Evolutionary conservation across 108 stramenopile species (phyloP).

Genomic region (Cylindrotheca fusiformis): DNA sequence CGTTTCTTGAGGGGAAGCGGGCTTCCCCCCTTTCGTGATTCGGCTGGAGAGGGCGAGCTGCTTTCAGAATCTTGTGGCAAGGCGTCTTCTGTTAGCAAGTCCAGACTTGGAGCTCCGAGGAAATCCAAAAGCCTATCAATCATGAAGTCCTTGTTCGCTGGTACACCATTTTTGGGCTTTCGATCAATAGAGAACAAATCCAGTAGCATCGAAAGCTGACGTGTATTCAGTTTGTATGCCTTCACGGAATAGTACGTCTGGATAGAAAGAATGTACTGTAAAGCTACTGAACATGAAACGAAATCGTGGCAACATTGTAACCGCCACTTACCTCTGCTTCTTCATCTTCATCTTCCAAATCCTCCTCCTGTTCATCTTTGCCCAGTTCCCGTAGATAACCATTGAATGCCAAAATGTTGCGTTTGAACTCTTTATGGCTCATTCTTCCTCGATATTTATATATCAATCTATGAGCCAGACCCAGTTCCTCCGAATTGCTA

Average conservation of each 20-base stretch:
- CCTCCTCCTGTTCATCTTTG: conserved; percentile 24
- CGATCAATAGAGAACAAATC: conserved; percentile 38
- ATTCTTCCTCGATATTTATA: conserved; percentile 11
- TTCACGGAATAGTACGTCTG: conserved; percentile 31
- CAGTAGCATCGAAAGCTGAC: conserved; percentile 31
- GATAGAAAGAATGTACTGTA: not conserved
- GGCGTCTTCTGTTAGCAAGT: conserved; percentile 4
- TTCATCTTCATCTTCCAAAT: conserved; percentile 32
- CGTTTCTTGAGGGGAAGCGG: not conserved
- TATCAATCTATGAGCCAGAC: conserved; percentile 28
- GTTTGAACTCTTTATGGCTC: conserved; percentile 20
- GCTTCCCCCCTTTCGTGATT: not conserved
- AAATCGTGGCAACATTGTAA: too few relatives aligned
- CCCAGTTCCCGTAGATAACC: conserved; percentile 35
- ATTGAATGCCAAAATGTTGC: conserved; percentile 34
- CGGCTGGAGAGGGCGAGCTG: not conserved
- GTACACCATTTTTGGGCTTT: conserved; percentile 12
- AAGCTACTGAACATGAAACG: not conserved
- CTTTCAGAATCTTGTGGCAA: not conserved
- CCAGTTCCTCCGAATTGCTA: conserved; percentile 9
- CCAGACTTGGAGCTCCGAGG: conserved; percentile 27
- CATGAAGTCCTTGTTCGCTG: conserved; percentile 41
- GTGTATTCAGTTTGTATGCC: conserved; percentile 35
- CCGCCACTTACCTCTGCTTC: conserved; percentile 45
- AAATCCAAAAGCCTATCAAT: conserved; percentile 48